Conservation (phyloP, 495 filamentous ascomycete species). For the Hypoxylon subgilvum region DNA sequence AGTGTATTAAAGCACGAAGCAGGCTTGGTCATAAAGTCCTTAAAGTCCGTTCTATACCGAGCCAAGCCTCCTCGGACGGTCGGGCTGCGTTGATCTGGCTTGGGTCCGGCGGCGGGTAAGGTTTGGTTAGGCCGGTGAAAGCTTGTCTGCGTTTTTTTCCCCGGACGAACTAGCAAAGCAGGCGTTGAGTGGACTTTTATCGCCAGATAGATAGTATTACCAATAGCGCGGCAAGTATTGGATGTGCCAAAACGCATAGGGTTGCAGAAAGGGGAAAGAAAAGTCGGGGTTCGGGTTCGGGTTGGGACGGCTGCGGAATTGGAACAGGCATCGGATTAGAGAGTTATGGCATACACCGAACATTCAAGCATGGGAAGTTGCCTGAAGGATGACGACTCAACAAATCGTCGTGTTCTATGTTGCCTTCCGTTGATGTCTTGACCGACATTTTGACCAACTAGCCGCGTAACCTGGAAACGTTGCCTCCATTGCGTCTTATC, state of each 20-base stretch:
- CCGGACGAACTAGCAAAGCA: neutral
- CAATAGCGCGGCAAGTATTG: too few species aligned
- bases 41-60: conserved; percentile 23
- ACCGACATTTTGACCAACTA: conserved; percentile 30
- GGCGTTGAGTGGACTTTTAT: too few species aligned
- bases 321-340: too few species aligned
- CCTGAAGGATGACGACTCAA: too few species aligned
- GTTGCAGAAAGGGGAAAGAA: conserved; percentile 5
- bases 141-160: conserved; percentile 7
- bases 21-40: too few species aligned
- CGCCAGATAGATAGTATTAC: too few species aligned
- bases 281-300: conserved; percentile 12
- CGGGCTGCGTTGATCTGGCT: neutral
- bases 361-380: too few species aligned
- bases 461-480: too few species aligned
- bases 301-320: conserved; percentile 3
- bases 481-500: too few species aligned
- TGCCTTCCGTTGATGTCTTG: conserved; percentile 3
- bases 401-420: too few species aligned
- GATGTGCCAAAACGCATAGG: conserved; percentile 4
- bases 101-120: conserved; percentile 17
- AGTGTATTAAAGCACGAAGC: too few species aligned
- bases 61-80: neutral
- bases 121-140: neutral
- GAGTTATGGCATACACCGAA: too few species aligned